Conservation (phyloP, 768 basidiomycete species). For the Glaciozyma antarctica region DNA sequence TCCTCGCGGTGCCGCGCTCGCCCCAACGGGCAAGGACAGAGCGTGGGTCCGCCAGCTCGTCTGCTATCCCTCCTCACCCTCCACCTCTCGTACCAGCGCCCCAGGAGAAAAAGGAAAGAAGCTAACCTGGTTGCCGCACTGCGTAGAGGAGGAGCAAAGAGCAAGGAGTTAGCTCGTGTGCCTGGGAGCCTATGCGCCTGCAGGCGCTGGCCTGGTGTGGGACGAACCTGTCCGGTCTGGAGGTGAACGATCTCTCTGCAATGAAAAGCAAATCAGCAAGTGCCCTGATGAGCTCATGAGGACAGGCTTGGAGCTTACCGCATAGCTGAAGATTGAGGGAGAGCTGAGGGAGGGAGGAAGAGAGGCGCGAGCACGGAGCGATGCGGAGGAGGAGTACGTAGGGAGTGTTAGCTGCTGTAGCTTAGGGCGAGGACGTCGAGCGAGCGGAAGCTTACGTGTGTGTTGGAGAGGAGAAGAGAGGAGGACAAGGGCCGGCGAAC, state of each 20-base stretch:
- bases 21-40: background rate
- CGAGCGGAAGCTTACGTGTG: too few species aligned
- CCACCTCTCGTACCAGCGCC: background rate
- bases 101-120: conserved; percentile 4
- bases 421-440: too few species aligned
- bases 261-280: too few species aligned
- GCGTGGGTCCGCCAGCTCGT: too few species aligned
- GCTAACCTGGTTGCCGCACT: conserved; percentile 98
- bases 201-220: background rate
- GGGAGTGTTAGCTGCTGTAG: too few species aligned
- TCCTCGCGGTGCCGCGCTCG: background rate
- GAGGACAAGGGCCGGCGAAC: too few species aligned
- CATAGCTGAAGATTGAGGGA: too few species aligned
- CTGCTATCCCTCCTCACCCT: too few species aligned
- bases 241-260: conserved; percentile 93
- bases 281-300: too few species aligned
- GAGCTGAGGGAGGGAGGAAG: background rate
- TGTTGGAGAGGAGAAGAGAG: too few species aligned
- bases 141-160: background rate
- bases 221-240: conserved; percentile 88
- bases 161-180: background rate
- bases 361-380: background rate
- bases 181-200: too few species aligned
- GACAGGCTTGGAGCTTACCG: too few species aligned
- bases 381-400: background rate